Evolutionary conservation across 805 yeast species (phyloP), one percentile per base, ranked within the genome.

Genomic region (Kodamaea neixiangensis): DNA sequence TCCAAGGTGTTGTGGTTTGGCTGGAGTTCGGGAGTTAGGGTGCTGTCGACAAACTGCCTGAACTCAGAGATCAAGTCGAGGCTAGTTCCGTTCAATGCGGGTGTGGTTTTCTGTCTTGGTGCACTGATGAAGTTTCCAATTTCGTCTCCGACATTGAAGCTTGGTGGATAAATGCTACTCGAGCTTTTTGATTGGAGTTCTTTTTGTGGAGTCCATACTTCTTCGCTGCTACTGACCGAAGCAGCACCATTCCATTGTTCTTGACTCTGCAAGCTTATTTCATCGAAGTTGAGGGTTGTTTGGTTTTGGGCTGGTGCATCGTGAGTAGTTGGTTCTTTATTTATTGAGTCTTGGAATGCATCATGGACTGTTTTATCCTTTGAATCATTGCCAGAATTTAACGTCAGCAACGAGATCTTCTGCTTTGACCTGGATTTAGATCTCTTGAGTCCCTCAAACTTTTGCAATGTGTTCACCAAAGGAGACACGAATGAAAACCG

Each of bases 31-130:
- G 31, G 31, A 25, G 31, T 20, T 21, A 41, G n/a, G 7, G 44
- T 19, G 7, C 3, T 22, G 10, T 41, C 44, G 13, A 41, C 33
- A 22, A 41, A 41, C 7, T 25, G 31, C 15, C 18, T 25, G 22
- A 41, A 41, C 22, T 15, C 44, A 20, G 44, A 41, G 18, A 41
- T 13, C 5, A 41, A 22, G 7, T 41, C 44, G 33, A 25, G n/a
- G 13, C 13, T 17, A 7, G 41, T 17, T 17, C 15, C 41, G 15
- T 37, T 37, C 13, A 37, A 7, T 25, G 7, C 11, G 3, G 31
- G 7, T 13, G 11, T 10, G 10, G 5, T 3, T 25, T 25, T 25
- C 31, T 3, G 3, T 25, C 10, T 25, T 5, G 31, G 31, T 5
- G 31, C 7, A 7, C 10, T 25, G 31, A 25, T 25, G 11, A 25